Conservation (phyloP, 1,139 yeast genomes). For the Chernovozyma aurita region DNA sequence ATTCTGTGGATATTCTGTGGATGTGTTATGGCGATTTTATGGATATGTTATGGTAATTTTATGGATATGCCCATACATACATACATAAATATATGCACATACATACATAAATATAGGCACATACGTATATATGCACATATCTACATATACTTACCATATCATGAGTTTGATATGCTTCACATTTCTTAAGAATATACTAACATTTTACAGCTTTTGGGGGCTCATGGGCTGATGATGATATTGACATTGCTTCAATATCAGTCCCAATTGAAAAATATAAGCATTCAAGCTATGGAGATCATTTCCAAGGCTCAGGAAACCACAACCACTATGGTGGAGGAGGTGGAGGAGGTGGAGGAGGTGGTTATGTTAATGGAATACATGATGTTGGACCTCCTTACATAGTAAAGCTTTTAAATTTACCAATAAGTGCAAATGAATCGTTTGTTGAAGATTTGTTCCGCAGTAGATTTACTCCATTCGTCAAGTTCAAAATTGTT, state of each 20-base stretch:
- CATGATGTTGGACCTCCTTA: conserved; percentile 48
- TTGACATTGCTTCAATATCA: conserved; percentile 62
- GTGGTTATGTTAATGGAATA: conserved; percentile 7
- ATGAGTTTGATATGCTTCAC: not conserved
- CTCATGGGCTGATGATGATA: conserved; percentile 77
- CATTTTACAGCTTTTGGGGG: conserved; percentile 46
- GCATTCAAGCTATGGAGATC: conserved; percentile 10
- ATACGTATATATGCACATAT: too few relatives aligned
- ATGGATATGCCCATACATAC: too few relatives aligned
- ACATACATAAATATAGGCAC: too few relatives aligned
- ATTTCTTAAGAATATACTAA: too few relatives aligned
- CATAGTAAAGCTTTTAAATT: conserved; percentile 49
- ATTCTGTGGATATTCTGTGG: too few relatives aligned
- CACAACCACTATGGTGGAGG: conserved; percentile 5
- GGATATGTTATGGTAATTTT: too few relatives aligned
- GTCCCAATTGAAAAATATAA: conserved; percentile 44
- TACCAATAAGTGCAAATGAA: conserved; percentile 41
- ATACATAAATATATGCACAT: too few relatives aligned
- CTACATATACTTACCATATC: not conserved
- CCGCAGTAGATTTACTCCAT: conserved; percentile 37
- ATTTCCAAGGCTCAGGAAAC: conserved; percentile 2
- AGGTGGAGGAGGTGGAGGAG: conserved; percentile 9
- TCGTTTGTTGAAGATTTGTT: conserved; percentile 40
- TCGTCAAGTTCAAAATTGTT: conserved; percentile 37
- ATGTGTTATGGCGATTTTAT: too few relatives aligned